Base-by-base conservation (phyloP, 1,284 basidiomycete genomes). In the Leccinum colubrinum region DNA sequence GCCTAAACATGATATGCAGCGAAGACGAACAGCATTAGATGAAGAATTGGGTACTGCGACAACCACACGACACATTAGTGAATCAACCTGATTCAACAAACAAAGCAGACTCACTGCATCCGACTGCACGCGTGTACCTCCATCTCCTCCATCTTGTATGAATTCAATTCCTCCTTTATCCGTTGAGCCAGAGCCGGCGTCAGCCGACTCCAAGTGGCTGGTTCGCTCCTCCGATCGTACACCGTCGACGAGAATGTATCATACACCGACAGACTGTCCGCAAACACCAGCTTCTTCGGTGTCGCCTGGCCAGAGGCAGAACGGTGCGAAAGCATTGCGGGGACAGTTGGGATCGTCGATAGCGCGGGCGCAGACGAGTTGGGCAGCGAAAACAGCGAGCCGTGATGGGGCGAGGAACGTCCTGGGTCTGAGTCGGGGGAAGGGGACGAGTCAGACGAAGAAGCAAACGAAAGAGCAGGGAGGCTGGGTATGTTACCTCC, bases 61-160 rank as follows among this genome's bases (percentile, higher is more conserved):
- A 25, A 17, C 46, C 8, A 8, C 25, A 27, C 0, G n/a, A 43
- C 41, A 20, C 43, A 8, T 53, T 9, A 51, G 48, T 25, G 27
- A 12, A 53, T 27, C 27, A n/a, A n/a, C 27, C 14, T 30, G 51
- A 7, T 17, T n/a, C 51, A 11, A 30, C 11, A 1, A 1, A 48
- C 22, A n/a, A 22, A 51, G 4, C 12, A 25, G 27, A 79, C 90
- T 69, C 74, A 93, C 91, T 96, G 89, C 71, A 91, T 86, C 75
- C 93, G 86, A 77, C 92, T 94, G 55, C 89, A 80, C 65, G 91
- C 89, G 77, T 97, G 95, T 64, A 98, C 94, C 72, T 95, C 93
- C 95, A 98, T 97, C 80, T 96, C 93, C 78, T 97, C 95, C 91
- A 97, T 94, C 83, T 97, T 97, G 80, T 92, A 97, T 64, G 93